Base-by-base conservation (phyloP, 768 basidiomycete genomes). In the Pulveroboletus frians region DNA sequence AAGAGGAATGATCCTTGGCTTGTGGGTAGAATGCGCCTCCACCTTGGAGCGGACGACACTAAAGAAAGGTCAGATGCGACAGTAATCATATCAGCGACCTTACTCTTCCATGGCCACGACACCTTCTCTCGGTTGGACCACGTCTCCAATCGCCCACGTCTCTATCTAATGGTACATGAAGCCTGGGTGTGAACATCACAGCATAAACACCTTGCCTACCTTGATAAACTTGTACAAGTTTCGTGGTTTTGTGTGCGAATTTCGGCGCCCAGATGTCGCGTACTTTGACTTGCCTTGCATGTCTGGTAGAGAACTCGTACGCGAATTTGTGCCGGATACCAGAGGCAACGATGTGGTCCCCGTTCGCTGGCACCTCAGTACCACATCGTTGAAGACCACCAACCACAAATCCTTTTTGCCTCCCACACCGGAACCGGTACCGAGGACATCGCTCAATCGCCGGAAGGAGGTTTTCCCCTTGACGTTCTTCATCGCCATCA, bases 161-260 rank as follows among this genome's bases (percentile, higher is more conserved):
- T 93, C 87, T 54, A 91, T 90, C 87, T 91, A n/a, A 21, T 39
- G 42, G 44, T 29, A 10, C 40, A 50, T 64, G 46, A 29, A 43
- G 26, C n/a, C 17, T 43, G 32, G 11, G 21, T 17, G 7, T 17
- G 15, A 31, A 34, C 13, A 32, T 27, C 29, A 34, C 18, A 35
- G 23, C 29, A 34, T 18, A 54, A 31, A 52, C 57, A 23, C 49
- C 42, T 13, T 35, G 54, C 75, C 38, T 46, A 88, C 88, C 80
- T 91, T 93, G 63, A 96, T 65, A 61, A 95, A 95, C 71, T 87
- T 91, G 71, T 96, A 96, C 60, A 96, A 58, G 72, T 97, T 97
- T 48, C 94, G 79, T 5, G 94, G 88, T 61, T 84, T 88, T 9
- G 85, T 81, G 39, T 89, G 84, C 14, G 82, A 76, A 53, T 77